A percentile compares a stretch with the other conserved stretches of the same genome.
Evolutionary conservation across 2,329 filamentous ascomycete species (phyloP).

Genomic region (Ilyonectria sp.): DNA sequence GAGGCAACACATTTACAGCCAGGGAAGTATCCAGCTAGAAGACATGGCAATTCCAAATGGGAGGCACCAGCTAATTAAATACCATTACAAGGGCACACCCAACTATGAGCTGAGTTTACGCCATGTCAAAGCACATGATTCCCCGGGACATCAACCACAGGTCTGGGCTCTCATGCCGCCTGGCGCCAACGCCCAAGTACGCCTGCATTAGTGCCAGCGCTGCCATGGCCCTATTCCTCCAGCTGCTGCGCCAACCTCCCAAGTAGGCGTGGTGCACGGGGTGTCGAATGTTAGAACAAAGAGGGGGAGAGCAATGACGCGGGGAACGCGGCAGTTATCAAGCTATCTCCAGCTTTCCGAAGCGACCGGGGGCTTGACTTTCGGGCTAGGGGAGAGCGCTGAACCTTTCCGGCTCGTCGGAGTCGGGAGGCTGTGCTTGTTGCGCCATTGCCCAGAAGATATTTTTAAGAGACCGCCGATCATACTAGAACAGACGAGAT

Average conservation of each 20-base stretch:
- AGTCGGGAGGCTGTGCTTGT: background rate
- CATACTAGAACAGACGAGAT: background rate
- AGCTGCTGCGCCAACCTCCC: background rate
- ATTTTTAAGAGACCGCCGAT: background rate
- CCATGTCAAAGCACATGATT: conserved; percentile 12
- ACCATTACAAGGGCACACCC: background rate
- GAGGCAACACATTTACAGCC: background rate
- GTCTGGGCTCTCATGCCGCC: background rate
- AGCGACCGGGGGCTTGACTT: background rate
- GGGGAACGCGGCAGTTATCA: background rate
- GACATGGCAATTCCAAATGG: background rate
- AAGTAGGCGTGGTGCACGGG: background rate
- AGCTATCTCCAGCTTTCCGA: background rate
- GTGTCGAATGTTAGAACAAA: background rate
- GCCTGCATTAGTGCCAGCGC: conserved; percentile 9
- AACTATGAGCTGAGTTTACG: background rate
- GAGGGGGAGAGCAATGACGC: background rate
- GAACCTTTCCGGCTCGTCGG: background rate
- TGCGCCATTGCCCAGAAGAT: background rate
- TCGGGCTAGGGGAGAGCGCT: background rate
- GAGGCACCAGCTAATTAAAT: background rate
- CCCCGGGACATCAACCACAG: background rate
- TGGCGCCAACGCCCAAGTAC: background rate
- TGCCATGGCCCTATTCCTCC: background rate
- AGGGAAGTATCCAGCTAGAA: background rate